These are phyloP conservation scores for Jaapia argillacea DNA, from an alignment of 768 basidiomycete species.

Conservation along the genomic window DNA sequence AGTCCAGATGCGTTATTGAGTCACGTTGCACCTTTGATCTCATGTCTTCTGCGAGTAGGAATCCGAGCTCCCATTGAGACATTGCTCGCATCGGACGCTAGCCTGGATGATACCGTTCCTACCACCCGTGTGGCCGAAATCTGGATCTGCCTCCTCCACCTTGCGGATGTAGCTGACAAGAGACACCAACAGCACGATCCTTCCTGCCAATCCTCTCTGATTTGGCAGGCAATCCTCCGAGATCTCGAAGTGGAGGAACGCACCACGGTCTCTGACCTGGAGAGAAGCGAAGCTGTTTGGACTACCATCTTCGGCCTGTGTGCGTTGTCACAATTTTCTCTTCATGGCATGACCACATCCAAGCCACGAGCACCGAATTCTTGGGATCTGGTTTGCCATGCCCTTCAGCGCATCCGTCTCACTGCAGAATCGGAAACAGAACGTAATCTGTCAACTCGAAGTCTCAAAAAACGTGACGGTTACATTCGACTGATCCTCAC, in stretches of 20 bases:
- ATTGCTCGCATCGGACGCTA: conserved; percentile 40
- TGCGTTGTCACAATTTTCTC: conserved; percentile 71
- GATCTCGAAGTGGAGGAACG: conserved; percentile 18
- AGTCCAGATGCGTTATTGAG: background rate
- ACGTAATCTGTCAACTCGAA: conserved; percentile 22
- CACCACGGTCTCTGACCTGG: conserved; percentile 22
- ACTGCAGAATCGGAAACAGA: conserved; percentile 35
- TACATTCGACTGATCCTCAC: conserved; percentile 62
- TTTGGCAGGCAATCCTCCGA: background rate
- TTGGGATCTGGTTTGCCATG: conserved; percentile 57
- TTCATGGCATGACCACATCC: conserved; percentile 33
- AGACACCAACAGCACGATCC: too few species aligned
- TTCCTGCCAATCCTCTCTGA: conserved; percentile 6
- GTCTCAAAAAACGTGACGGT: conserved; percentile 47
- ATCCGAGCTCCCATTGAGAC: too few species aligned
- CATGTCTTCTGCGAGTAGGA: conserved; percentile 44
- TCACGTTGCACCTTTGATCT: conserved; percentile 24
- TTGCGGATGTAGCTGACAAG: too few species aligned
- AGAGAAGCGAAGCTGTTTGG: conserved; percentile 66
- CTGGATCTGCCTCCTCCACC: conserved; percentile 68
- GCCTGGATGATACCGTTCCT: conserved; percentile 22
- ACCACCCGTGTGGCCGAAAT: conserved; percentile 43
- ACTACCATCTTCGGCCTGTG: conserved; percentile 56
- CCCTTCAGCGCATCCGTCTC: conserved; percentile 52
- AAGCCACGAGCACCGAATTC: conserved; percentile 34